These are phyloP conservation scores for Penicillium aurantiogriseum DNA, from an alignment of 2,329 filamentous ascomycete genomes.

Conservation along the genomic window DNA sequence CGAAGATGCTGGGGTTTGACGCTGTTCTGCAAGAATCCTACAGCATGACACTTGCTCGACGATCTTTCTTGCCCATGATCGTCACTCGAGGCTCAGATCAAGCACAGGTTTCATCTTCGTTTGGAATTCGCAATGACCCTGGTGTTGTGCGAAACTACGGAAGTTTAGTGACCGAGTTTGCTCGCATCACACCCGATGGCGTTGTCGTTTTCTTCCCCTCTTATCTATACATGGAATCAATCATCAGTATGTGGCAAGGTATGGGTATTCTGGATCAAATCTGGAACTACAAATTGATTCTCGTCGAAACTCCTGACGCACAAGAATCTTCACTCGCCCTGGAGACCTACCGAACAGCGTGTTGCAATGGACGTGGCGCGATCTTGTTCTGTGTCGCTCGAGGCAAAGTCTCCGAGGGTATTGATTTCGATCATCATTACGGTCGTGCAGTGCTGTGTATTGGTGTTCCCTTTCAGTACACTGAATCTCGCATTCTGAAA, in stretches of 20 bases:
- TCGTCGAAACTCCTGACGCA: slow-evolving; percentile 95
- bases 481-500: slow-evolving; percentile 94
- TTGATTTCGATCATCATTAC: slow-evolving; percentile 99
- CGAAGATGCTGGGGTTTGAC: slow-evolving; percentile 92
- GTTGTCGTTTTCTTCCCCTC: slow-evolving; percentile 99
- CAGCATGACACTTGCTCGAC: slow-evolving; percentile 87
- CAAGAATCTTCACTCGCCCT: slow-evolving; percentile 95
- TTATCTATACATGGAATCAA: slow-evolving; percentile 98
- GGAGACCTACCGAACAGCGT: slow-evolving; percentile 95
- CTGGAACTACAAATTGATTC: slow-evolving; percentile 98
- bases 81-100: slow-evolving; percentile 95
- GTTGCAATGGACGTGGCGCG: slow-evolving; percentile 92
- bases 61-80: slow-evolving; percentile 97
- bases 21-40: slow-evolving; percentile 97
- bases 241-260: slow-evolving; percentile 98
- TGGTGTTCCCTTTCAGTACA: slow-evolving; percentile 97
- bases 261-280: slow-evolving; percentile 98
- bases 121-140: slow-evolving; percentile 92
- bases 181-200: slow-evolving; percentile 91
- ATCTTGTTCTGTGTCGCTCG: slow-evolving; percentile 92
- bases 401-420: slow-evolving; percentile 95
- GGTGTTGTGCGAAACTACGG: slow-evolving; percentile 98
- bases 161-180: slow-evolving; percentile 88
- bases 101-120: slow-evolving; percentile 85
- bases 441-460: slow-evolving; percentile 94